These are phyloP conservation scores for Hypocreales sp. DNA, from an alignment of 2,329 filamentous ascomycete genomes.

Conservation along the genomic window DNA sequence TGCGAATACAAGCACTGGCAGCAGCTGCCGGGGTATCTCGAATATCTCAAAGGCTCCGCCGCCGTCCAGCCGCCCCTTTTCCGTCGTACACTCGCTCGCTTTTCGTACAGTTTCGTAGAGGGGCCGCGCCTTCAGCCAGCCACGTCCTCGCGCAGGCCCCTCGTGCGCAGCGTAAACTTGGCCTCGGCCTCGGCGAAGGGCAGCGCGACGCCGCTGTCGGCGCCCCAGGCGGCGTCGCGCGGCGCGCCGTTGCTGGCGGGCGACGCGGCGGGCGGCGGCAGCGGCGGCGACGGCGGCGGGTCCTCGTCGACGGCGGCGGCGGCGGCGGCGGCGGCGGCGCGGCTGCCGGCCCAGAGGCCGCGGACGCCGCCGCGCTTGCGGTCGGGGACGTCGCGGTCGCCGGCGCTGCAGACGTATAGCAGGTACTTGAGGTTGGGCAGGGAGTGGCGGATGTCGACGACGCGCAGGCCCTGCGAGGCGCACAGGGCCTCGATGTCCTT, in stretches of 20 bases:
- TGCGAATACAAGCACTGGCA: too few relatives aligned
- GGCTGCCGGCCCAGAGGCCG: slow-evolving; percentile 37
- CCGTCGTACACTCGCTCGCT: too few relatives aligned
- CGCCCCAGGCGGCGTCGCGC: slow-evolving; percentile 2
- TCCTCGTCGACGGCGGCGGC: slow-evolving; percentile 17
- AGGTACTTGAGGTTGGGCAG: slow-evolving; percentile 89
- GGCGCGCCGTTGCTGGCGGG: background rate
- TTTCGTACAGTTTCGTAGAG: too few relatives aligned
- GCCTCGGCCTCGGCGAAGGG: slow-evolving; percentile 30
- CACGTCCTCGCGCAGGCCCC: slow-evolving; percentile 35
- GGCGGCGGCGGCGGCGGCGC: slow-evolving; percentile 16
- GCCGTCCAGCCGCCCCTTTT: too few relatives aligned
- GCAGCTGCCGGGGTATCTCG: too few relatives aligned
- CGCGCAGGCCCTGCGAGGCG: slow-evolving; percentile 51
- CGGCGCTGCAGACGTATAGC: slow-evolving; percentile 76
- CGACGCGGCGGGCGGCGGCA: background rate
- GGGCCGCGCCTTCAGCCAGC: too few relatives aligned
- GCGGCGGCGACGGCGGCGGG: slow-evolving; percentile 16
- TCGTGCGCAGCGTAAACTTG: slow-evolving; percentile 37
- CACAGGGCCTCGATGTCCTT: slow-evolving; percentile 73
- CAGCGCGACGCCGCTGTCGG: slow-evolving; percentile 14
- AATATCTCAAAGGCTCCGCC: too few relatives aligned
- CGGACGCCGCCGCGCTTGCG: slow-evolving; percentile 45
- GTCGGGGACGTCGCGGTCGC: slow-evolving; percentile 46
- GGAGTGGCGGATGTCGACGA: slow-evolving; percentile 83